Evolutionary conservation across 495 filamentous ascomycete genomes (phyloP).

Genomic region (Annulohypoxylon bovei): DNA sequence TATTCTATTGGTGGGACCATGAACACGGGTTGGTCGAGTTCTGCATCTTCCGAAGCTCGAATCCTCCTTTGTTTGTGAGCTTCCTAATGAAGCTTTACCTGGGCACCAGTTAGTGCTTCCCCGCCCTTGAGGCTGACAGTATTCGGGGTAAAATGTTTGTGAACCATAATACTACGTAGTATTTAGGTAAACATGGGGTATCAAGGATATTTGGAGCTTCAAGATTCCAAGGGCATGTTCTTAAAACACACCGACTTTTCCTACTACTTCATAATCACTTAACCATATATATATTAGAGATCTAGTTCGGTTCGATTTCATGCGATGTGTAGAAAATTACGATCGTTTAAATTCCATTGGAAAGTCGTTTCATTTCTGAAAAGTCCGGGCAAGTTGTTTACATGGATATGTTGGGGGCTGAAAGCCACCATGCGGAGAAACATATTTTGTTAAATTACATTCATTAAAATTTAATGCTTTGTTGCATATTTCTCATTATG

Average conservation of each 20-base stretch:
- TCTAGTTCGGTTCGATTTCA: neutral
- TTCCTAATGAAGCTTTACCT: constrained; percentile 36
- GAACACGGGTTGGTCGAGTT: neutral
- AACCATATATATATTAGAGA: neutral
- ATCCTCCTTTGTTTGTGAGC: constrained; percentile 22
- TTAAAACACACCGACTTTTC: neutral
- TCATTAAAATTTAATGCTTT: no score
- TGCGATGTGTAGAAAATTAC: neutral
- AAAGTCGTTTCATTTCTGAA: constrained; percentile 8
- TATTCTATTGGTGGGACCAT: constrained; percentile 23
- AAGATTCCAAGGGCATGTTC: neutral
- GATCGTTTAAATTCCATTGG: neutral
- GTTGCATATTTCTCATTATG: no score
- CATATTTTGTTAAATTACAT: no score
- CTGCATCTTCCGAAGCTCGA: constrained; percentile 14
- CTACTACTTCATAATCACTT: neutral
- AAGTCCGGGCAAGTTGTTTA: neutral
- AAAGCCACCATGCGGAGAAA: constrained; percentile 8
- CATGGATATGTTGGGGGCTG: neutral
- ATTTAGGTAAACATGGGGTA: constrained; percentile 13
- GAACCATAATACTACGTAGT: constrained; percentile 1
- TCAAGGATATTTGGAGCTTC: neutral
- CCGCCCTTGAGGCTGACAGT: constrained; percentile 37
- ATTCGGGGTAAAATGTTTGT: constrained; percentile 23
- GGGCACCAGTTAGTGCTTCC: constrained; percentile 23